Evolutionary conservation across 2,329 filamentous ascomycete genomes (phyloP).

Genomic region (Calycina herbarum): DNA sequence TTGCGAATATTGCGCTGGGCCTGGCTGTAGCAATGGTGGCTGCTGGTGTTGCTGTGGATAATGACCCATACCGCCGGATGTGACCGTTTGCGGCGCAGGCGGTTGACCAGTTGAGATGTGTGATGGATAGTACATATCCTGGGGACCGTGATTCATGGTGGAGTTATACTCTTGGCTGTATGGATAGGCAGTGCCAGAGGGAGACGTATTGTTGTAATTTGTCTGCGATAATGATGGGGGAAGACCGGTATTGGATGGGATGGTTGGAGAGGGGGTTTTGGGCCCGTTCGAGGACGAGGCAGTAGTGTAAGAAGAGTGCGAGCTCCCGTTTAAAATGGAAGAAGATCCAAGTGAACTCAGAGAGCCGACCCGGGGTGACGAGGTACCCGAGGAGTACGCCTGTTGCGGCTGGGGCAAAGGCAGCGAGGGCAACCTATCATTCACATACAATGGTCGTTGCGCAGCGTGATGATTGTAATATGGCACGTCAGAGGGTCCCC

Average conservation of each 20-base stretch:
- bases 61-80: slow-evolving; percentile 70
- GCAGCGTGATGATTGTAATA: slow-evolving; percentile 69
- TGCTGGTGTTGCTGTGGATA: slow-evolving; percentile 79
- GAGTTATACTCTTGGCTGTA: slow-evolving; percentile 42
- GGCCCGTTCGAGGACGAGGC: slow-evolving; percentile 58
- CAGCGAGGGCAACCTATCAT: slow-evolving; percentile 71
- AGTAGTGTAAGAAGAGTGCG: slow-evolving; percentile 56
- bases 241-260: slow-evolving; percentile 51
- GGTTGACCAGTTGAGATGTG: slow-evolving; percentile 78
- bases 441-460: slow-evolving; percentile 66
- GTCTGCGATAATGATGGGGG: slow-evolving; percentile 43
- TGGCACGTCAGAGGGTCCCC: slow-evolving; percentile 69
- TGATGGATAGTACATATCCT: slow-evolving; percentile 82
- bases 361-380: slow-evolving; percentile 77
- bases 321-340: slow-evolving; percentile 51
- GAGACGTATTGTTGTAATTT: slow-evolving; percentile 34
- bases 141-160: slow-evolving; percentile 78
- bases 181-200: slow-evolving; percentile 42
- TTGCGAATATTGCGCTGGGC: slow-evolving; percentile 63
- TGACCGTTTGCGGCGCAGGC: slow-evolving; percentile 73
- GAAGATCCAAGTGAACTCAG: slow-evolving; percentile 58
- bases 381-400: slow-evolving; percentile 67
- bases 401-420: slow-evolving; percentile 65
- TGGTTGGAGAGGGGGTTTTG: slow-evolving; percentile 76
- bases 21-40: slow-evolving; percentile 72